phyloP scores from a whole-genome alignment of 2,329 filamentous ascomycete species.

The Arthrobotrys sinensis region DNA sequence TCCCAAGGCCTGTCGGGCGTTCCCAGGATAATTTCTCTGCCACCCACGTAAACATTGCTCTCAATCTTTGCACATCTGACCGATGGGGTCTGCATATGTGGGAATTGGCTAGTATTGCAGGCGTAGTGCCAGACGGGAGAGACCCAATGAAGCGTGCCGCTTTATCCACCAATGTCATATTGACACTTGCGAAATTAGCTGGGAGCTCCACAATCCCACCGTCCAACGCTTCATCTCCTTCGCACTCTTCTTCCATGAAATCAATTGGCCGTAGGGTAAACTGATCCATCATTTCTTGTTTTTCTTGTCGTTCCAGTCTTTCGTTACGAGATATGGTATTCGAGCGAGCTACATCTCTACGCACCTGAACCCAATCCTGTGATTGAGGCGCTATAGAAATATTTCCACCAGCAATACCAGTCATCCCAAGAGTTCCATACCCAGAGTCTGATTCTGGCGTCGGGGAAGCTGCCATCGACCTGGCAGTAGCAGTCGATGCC shows the following conservation, averaged over 20 bases:
- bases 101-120: constrained; percentile 85
- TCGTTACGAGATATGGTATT: constrained; percentile 94
- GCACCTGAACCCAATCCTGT: constrained; percentile 94
- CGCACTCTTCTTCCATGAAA: constrained; percentile 84
- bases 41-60: constrained; percentile 98
- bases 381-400: constrained; percentile 68
- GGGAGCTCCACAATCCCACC: constrained; percentile 86
- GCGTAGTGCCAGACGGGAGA: constrained; percentile 84
- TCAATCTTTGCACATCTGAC: constrained; percentile 90
- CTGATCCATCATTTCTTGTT: constrained; percentile 95
- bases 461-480: constrained; percentile 61
- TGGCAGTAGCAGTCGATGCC: constrained; percentile 64
- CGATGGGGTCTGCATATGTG: constrained; percentile 95
- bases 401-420: constrained; percentile 72
- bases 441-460: constrained; percentile 67
- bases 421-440: constrained; percentile 68
- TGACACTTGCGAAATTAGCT: constrained; percentile 82
- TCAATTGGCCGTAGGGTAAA: constrained; percentile 90
- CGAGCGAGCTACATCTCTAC: constrained; percentile 93
- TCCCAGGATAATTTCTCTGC: constrained; percentile 97
- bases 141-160: constrained; percentile 91
- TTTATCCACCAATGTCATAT: constrained; percentile 91
- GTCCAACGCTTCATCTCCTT: constrained; percentile 91
- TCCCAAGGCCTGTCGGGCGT: constrained; percentile 70
- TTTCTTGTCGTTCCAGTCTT: constrained; percentile 84